Evolutionary conservation across 2,329 filamentous ascomycete genomes (phyloP).

Genomic region (Magnaporthiopsis rhizophila): DNA sequence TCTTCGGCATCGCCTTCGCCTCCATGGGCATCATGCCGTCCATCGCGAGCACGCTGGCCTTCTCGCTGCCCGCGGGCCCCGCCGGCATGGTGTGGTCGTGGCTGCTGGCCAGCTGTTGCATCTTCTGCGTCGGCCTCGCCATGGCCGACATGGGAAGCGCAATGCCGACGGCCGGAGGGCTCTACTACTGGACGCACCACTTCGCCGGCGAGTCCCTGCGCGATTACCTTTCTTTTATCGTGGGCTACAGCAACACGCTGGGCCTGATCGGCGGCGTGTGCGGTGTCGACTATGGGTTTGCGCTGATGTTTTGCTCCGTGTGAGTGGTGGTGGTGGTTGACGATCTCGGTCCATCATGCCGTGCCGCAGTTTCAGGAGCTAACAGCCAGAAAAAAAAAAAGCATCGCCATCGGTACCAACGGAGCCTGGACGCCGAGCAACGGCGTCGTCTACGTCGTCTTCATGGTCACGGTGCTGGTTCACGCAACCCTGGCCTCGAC

Average conservation of each 20-base stretch:
- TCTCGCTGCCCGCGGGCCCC: too few species aligned
- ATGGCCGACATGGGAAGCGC: too few species aligned
- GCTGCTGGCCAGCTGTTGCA: too few species aligned
- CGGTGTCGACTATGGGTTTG: constrained; percentile 50
- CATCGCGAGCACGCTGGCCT: too few species aligned
- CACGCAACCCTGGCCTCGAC: constrained; percentile 47
- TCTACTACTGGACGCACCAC: constrained; percentile 54
- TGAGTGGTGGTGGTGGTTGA: constrained; percentile 12
- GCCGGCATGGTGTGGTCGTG: too few species aligned
- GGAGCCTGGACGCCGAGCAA: constrained; percentile 48
- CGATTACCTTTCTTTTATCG: constrained; percentile 51
- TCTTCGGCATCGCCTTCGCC: too few species aligned
- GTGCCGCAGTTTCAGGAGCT: neutral
- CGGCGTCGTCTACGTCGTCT: constrained; percentile 49
- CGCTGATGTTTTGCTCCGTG: constrained; percentile 50
- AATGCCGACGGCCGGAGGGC: constrained; percentile 16
- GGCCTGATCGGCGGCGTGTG: constrained; percentile 54
- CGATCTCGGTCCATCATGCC: too few species aligned
- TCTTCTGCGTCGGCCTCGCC: too few species aligned
- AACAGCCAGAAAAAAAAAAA: constrained; percentile 11
- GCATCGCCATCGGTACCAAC: constrained; percentile 46
- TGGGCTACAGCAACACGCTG: constrained; percentile 54
- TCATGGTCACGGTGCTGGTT: constrained; percentile 42
- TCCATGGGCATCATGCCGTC: too few species aligned
- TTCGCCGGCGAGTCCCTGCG: constrained; percentile 45